Conservation (phyloP, 768 basidiomycete species). For the Lepiota venenata region DNA sequence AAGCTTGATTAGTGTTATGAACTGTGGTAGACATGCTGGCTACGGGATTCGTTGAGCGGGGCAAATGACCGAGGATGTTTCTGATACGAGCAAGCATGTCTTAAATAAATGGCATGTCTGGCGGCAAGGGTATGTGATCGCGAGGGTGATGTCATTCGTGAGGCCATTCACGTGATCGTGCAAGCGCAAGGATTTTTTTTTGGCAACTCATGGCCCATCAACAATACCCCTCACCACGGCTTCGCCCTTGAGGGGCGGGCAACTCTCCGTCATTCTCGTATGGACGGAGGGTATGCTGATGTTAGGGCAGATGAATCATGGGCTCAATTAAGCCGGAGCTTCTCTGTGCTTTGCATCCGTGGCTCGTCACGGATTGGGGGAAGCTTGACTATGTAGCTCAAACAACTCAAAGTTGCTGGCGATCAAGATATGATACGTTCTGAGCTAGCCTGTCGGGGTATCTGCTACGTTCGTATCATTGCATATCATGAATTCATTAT, state of each 20-base stretch:
- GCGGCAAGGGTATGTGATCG: neutral
- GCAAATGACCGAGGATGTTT: slow-evolving; percentile 35
- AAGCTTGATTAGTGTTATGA: slow-evolving; percentile 41
- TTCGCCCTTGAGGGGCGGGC: slow-evolving; percentile 22
- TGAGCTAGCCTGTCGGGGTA: neutral
- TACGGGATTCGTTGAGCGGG: slow-evolving; percentile 12
- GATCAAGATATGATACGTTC: neutral
- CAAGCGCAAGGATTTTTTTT: neutral
- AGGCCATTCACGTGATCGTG: slow-evolving; percentile 8
- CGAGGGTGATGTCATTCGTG: slow-evolving; percentile 10
- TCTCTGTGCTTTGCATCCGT: slow-evolving; percentile 39
- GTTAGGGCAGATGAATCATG: slow-evolving; percentile 41
- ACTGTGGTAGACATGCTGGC: slow-evolving; percentile 32
- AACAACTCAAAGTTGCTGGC: slow-evolving; percentile 33
- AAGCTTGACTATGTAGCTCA: slow-evolving; percentile 77
- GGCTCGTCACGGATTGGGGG: slow-evolving; percentile 42
- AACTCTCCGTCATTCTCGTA: slow-evolving; percentile 48
- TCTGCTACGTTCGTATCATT: slow-evolving; percentile 6
- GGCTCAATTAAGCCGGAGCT: slow-evolving; percentile 84
- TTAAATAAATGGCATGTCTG: neutral
- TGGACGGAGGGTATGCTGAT: slow-evolving; percentile 50
- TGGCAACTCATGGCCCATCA: neutral
- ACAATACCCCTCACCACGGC: slow-evolving; percentile 6
- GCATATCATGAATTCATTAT: slow-evolving; percentile 9
- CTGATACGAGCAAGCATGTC: slow-evolving; percentile 33